Conservation (phyloP, 768 basidiomycete genomes). For the Lactarius deliciosus region DNA sequence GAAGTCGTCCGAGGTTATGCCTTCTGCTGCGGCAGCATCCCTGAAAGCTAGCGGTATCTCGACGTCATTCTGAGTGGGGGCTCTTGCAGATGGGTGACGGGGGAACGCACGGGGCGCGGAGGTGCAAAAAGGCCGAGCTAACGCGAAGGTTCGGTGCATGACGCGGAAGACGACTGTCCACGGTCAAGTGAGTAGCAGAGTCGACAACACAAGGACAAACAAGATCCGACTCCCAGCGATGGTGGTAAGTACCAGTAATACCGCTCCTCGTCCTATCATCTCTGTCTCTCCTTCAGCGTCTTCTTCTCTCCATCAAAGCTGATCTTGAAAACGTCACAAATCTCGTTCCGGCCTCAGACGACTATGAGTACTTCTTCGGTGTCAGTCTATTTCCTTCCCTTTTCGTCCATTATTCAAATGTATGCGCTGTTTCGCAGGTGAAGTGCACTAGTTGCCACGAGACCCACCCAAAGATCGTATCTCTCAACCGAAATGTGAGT, state of each 20-base stretch:
- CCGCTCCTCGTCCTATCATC: conserved; percentile 17
- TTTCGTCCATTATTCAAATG: conserved; percentile 11
- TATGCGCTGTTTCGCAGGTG: conserved; percentile 46
- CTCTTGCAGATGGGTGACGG: conserved; percentile 14
- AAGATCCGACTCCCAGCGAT: not conserved
- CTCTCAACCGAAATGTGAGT: conserved; percentile 66
- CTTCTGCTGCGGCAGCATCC: conserved; percentile 29
- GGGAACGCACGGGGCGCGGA: conserved; percentile 29
- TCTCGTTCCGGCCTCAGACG: conserved; percentile 59
- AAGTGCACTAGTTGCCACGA: conserved; percentile 81
- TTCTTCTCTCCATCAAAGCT: conserved; percentile 71
- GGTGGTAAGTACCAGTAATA: conserved; percentile 12
- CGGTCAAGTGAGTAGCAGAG: not conserved
- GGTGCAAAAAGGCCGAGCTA: conserved; percentile 33
- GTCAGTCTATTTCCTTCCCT: conserved; percentile 38
- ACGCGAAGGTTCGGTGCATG: conserved; percentile 11
- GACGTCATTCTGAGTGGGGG: not conserved
- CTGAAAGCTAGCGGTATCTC: conserved; percentile 17
- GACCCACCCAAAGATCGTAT: conserved; percentile 66
- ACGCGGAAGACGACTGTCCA: not conserved
- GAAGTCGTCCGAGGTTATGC: conserved; percentile 28
- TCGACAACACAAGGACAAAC: conserved; percentile 28
- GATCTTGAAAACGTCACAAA: conserved; percentile 78
- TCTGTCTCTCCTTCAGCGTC: conserved; percentile 41
- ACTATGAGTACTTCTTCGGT: conserved; percentile 82